Percentiles rank a stretch among this genome's conserved stretches.
phyloP scores from a whole-genome alignment of 2,329 filamentous ascomycete species.

The Cladophialophora chaetospira region DNA sequence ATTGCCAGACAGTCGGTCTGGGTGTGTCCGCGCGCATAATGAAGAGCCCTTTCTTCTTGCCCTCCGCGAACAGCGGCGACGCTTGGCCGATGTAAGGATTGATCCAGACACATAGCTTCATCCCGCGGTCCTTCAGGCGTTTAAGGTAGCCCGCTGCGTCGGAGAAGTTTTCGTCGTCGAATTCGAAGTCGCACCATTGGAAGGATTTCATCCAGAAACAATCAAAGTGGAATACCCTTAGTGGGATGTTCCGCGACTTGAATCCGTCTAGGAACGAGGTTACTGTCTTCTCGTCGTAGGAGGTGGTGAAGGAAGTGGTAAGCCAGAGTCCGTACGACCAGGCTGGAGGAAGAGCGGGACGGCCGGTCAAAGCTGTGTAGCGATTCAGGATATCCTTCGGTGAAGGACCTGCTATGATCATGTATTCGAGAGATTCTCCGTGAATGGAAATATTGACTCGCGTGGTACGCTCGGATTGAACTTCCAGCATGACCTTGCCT shows the following conservation, averaged over 20 bases:
- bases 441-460: conserved; percentile 66
- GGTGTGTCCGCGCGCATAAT: conserved; percentile 69
- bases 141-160: conserved; percentile 66
- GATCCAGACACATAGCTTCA: conserved; percentile 75
- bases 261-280: conserved; percentile 68
- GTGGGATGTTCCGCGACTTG: conserved; percentile 63
- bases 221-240: conserved; percentile 75
- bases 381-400: conserved; percentile 67
- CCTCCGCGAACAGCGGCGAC: conserved; percentile 65
- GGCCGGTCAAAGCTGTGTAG: conserved; percentile 66
- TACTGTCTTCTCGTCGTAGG: conserved; percentile 66
- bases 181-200: conserved; percentile 74
- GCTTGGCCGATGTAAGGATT: conserved; percentile 74
- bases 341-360: conserved; percentile 60
- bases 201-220: conserved; percentile 78
- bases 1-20: conserved; percentile 62
- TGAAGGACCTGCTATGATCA: conserved; percentile 67
- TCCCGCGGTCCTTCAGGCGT: conserved; percentile 63
- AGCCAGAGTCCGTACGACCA: conserved; percentile 74
- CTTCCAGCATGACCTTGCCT: conserved; percentile 66
- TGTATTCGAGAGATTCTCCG: conserved; percentile 68
- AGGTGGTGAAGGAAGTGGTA: conserved; percentile 70
- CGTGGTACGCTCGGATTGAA: conserved; percentile 67
- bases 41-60: conserved; percentile 65
- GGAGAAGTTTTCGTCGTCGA: conserved; percentile 68